Conservation (phyloP, 148 eudicot species). For the Spergularia marina region DNA sequence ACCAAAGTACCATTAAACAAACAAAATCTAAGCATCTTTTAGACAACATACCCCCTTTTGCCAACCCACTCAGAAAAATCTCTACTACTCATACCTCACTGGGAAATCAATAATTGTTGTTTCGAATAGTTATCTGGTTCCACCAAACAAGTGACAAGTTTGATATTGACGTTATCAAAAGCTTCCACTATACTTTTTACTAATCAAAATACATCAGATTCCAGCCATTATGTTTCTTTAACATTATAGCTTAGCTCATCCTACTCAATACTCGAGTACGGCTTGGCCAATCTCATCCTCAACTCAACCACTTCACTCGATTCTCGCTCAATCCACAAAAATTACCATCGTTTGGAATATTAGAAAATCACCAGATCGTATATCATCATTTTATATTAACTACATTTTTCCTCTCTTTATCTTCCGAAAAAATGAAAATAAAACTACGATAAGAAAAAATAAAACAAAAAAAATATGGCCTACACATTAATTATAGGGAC, state of each 20-base stretch:
- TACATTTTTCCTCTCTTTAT: background rate
- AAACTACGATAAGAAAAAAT: background rate
- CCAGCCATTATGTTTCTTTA: background rate
- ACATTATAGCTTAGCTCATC: background rate
- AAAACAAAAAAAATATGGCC: background rate
- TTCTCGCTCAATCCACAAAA: no score
- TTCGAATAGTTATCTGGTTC: constrained; percentile 15
- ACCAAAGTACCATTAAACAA: constrained; percentile 4
- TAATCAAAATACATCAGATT: background rate
- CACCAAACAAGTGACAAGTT: constrained; percentile 11
- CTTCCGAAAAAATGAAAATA: background rate
- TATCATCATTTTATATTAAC: background rate
- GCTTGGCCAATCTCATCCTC: no score
- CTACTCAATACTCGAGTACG: background rate
- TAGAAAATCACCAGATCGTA: no score
- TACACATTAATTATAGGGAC: background rate
- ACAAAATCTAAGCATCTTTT: background rate
- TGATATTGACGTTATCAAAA: constrained; percentile 9
- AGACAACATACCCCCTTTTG: background rate
- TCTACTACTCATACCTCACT: constrained; percentile 3
- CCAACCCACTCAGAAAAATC: constrained; percentile 3
- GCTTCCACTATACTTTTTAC: background rate
- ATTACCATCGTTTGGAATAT: no score
- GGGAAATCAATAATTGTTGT: constrained; percentile 7
- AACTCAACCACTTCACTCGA: no score